Percentiles rank a stretch among this genome's conserved stretches.
These are phyloP conservation scores for Suillus decipiens DNA, from an alignment of 768 basidiomycete genomes.

Conservation along the genomic window DNA sequence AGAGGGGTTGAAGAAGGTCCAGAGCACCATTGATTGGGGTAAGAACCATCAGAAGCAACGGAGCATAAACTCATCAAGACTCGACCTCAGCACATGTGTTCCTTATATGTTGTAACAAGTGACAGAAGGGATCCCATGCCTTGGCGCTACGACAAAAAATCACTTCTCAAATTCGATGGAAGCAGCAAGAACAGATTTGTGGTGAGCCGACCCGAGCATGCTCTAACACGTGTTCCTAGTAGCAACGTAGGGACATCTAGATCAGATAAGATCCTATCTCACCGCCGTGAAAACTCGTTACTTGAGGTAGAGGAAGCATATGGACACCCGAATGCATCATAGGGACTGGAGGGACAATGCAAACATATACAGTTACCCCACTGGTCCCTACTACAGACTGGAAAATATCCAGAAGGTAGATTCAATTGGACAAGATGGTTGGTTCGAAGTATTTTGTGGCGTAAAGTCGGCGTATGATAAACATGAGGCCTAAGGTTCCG, in stretches of 20 bases:
- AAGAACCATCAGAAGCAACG: not conserved
- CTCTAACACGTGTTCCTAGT: not conserved
- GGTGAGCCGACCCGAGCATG: not conserved
- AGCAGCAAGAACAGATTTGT: not conserved
- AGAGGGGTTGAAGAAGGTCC: not conserved
- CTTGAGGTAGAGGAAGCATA: not conserved
- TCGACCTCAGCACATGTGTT: not conserved
- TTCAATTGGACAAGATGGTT: not conserved
- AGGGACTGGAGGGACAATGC: not conserved
- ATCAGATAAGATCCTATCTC: not conserved
- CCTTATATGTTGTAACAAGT: not conserved
- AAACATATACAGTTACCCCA: not conserved
- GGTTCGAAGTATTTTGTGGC: not conserved
- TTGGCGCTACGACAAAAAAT: not conserved
- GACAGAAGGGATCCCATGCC: not conserved
- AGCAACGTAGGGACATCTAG: not conserved
- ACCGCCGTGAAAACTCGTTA: not conserved
- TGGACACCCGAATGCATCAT: not conserved
- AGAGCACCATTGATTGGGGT: not conserved
- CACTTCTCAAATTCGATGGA: not conserved
- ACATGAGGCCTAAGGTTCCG: not conserved
- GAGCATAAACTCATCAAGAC: not conserved
- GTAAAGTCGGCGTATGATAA: not conserved
- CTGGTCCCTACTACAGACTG: not conserved
- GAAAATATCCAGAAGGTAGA: not conserved